phyloP scores from a whole-genome alignment of 495 filamentous ascomycete species.

The Baudoinia panamericana region DNA sequence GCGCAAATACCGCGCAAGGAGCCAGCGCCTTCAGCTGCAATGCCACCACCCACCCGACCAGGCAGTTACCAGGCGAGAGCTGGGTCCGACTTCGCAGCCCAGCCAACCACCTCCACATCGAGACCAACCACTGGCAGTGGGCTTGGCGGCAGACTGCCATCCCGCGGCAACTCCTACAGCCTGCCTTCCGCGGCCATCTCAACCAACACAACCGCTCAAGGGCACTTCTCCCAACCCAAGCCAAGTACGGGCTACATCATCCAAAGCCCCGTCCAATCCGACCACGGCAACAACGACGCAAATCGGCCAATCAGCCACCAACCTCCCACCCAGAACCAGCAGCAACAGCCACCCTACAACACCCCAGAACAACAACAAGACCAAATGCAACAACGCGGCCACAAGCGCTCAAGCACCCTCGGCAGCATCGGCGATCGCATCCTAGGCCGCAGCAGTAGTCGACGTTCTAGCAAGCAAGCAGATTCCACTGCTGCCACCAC shows the following conservation, averaged over 20 bases:
- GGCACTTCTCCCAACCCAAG: slow-evolving; percentile 75
- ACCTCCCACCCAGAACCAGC: slow-evolving; percentile 33
- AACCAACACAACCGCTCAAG: slow-evolving; percentile 81
- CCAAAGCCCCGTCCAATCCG: slow-evolving; percentile 48
- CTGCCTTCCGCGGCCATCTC: slow-evolving; percentile 79
- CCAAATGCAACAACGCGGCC: slow-evolving; percentile 37
- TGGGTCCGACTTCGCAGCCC: slow-evolving; percentile 41
- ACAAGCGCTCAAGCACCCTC: slow-evolving; percentile 84
- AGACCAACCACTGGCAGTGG: slow-evolving; percentile 75
- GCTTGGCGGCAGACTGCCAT: slow-evolving; percentile 54
- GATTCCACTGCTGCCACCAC: no score
- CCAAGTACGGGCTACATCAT: slow-evolving; percentile 54
- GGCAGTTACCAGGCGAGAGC: slow-evolving; percentile 40
- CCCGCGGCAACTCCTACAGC: slow-evolving; percentile 71
- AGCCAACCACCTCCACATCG: slow-evolving; percentile 35
- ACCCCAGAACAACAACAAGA: slow-evolving; percentile 35
- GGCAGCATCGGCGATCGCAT: slow-evolving; percentile 65
- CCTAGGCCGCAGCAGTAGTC: slow-evolving; percentile 64
- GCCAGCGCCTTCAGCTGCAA: slow-evolving; percentile 22
- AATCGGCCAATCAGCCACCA: slow-evolving; percentile 17
- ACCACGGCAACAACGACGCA: slow-evolving; percentile 1
- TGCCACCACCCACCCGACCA: slow-evolving; percentile 37
- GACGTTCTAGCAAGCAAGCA: slow-evolving; percentile 51
- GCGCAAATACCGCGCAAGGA: slow-evolving; percentile 12
- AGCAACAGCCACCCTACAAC: slow-evolving; percentile 27